Evolutionary conservation across 345 rosid genomes (phyloP).

Genomic region (Syzygium aromaticum): DNA sequence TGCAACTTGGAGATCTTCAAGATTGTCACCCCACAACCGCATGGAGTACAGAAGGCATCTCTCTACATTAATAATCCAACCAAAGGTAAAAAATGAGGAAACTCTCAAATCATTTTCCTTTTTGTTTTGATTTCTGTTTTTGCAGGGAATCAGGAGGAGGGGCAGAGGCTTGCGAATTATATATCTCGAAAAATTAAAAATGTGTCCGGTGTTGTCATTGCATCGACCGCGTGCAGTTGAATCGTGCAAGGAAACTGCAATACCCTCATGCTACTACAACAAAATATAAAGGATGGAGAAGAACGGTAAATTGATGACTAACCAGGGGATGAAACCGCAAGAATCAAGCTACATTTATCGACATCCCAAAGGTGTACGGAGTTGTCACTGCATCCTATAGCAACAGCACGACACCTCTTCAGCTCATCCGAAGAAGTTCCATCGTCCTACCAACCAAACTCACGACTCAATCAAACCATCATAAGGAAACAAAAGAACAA

Average conservation of each 20-base stretch:
- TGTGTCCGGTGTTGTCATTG: background rate
- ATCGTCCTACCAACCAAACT: conserved; percentile 12
- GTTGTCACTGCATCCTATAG: conserved; percentile 81
- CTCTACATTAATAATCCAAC: conserved; percentile 26
- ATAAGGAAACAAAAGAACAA: background rate
- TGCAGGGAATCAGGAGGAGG: background rate
- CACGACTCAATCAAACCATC: background rate
- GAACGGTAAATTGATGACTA: background rate
- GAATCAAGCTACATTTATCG: conserved; percentile 26
- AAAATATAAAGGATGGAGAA: background rate
- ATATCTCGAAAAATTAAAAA: background rate
- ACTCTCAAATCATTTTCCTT: background rate
- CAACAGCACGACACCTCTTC: conserved; percentile 28
- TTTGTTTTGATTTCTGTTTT: background rate
- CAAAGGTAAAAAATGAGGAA: background rate
- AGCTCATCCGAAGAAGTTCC: conserved; percentile 13
- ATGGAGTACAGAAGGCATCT: conserved; percentile 82
- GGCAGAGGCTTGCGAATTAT: background rate
- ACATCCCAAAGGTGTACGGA: conserved; percentile 62
- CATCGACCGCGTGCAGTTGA: background rate
- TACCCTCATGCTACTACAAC: background rate
- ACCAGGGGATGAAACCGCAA: conserved; percentile 79
- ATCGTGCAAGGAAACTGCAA: background rate
- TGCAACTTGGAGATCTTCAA: conserved; percentile 59
- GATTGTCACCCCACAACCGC: conserved; percentile 76